Base-by-base conservation (phyloP, 441 rosid species). In the Rhodomyrtus psidioides region DNA sequence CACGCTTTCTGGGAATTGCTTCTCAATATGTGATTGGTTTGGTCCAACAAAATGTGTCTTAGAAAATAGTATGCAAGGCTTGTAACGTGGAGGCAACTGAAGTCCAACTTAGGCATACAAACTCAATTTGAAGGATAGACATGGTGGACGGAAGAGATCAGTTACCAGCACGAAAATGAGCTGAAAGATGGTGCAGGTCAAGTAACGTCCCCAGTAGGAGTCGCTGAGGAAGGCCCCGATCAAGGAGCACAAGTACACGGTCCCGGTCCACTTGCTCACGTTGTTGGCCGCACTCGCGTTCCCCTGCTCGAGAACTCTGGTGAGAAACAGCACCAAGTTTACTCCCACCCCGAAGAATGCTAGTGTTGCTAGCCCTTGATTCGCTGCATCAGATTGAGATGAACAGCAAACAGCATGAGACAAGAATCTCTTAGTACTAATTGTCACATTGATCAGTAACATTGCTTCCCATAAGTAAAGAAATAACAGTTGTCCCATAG, bases 161-260 rank as follows among this genome's bases (percentile, higher is more conserved):
- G 59, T 30, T 84, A 84, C 54, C 85, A 84, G 81, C 54, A 84
- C 76, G 56, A 84, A 42, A 62, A 84, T 51, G 42, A 84, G 79
- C 79, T 84, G 85, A 51, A 26, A 84, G 81, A 84, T 27, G 85
- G 85, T 13, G 85, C 85, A 84, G 54, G 85, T 84, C 79, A 46
- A 34, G 85, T 84, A 84, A 12, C 85, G 85, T 27, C 85, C 85
- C 85, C 76, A 84, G 81, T 84, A 84, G 17, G 85, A 84, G n/a
- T 84, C 85, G 16, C 85, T 84, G 85, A 84, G 85, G 85, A 84
- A 84, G 58, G 85, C 85, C 55, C 85, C 76, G 39, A 84, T 17
- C 76, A 84, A 46, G 55, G 85, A 84, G 34, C 81, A 84, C 79
- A 84, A 53, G 44, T 84, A 84, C 10, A 84, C 85, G 7, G 76